These are phyloP conservation scores for Dendrocalamus latiflorus DNA, from an alignment of 202 grass and related monocot genomes.

Conservation along the genomic window DNA sequence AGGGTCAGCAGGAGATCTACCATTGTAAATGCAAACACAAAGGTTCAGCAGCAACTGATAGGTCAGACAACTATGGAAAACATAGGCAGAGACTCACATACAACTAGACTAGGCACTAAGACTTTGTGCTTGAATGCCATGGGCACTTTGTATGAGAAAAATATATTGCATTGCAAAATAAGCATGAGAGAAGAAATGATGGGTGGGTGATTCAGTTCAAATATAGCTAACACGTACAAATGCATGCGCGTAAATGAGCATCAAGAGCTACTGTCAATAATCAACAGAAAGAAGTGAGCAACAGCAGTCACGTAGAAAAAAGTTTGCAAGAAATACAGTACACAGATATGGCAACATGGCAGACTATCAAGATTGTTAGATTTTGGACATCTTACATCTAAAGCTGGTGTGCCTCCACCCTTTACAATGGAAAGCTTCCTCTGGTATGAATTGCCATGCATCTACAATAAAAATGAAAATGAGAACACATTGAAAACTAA, in stretches of 20 bases:
- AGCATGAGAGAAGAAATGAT: neutral
- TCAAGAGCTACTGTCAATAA: neutral
- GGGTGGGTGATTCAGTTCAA: neutral
- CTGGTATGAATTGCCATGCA: slow-evolving; percentile 97
- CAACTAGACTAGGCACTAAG: neutral
- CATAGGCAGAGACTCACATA: neutral
- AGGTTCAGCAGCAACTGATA: neutral
- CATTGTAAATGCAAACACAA: slow-evolving; percentile 3
- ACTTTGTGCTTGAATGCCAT: neutral
- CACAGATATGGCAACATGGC: neutral
- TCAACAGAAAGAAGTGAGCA: neutral
- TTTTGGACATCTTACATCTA: slow-evolving; percentile 58
- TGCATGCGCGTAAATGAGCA: neutral
- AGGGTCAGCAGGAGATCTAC: neutral
- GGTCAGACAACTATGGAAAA: neutral
- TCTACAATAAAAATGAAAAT: slow-evolving; percentile 42
- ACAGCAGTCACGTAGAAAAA: neutral
- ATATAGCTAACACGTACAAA: neutral
- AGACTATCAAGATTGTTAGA: slow-evolving; percentile 6
- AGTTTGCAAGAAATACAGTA: slow-evolving; percentile 1
- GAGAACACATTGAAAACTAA: neutral
- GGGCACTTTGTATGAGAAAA: neutral
- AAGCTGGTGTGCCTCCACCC: slow-evolving; percentile 42
- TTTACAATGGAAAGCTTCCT: slow-evolving; percentile 84
- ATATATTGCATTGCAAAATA: neutral